A percentile compares a stretch with the other conserved stretches of the same genome.
Conservation (phyloP, 1,284 basidiomycete genomes). For the Rhodotorula sp. region DNA sequence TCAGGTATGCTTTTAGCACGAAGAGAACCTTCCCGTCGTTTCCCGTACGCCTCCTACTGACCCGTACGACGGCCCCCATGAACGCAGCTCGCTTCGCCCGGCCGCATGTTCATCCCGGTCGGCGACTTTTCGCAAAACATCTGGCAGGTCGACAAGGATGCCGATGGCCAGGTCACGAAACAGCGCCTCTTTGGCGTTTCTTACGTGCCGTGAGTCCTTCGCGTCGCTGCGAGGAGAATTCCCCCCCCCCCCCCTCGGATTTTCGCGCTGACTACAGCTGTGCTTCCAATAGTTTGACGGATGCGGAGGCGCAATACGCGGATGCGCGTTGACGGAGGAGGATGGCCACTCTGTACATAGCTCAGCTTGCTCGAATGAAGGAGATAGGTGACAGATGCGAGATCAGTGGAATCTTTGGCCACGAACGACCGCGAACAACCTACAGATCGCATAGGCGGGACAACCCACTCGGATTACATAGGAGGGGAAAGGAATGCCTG, state of each 20-base stretch:
- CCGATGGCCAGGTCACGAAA: conserved; percentile 64
- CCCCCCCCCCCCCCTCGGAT: background rate
- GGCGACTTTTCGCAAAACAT: conserved; percentile 60
- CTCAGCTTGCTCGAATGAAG: too few relatives aligned
- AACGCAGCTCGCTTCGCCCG: conserved; percentile 68
- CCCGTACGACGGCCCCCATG: background rate
- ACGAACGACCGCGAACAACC: too few relatives aligned
- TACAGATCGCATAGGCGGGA: too few relatives aligned
- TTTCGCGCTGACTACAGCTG: background rate
- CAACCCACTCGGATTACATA: too few relatives aligned
- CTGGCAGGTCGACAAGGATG: conserved; percentile 71
- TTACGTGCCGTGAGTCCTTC: conserved; percentile 50
- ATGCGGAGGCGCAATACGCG: conserved; percentile 6
- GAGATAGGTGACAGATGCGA: too few relatives aligned
- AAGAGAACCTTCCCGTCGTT: background rate
- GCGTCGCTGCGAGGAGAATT: too few relatives aligned
- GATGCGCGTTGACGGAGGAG: background rate
- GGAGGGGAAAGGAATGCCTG: too few relatives aligned
- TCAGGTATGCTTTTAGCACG: conserved; percentile 27
- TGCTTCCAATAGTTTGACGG: background rate
- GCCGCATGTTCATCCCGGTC: conserved; percentile 91
- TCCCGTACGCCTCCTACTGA: background rate
- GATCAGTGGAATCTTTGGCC: too few relatives aligned
- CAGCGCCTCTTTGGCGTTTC: conserved; percentile 73
- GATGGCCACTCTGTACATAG: too few relatives aligned